phyloP scores from a whole-genome alignment of 805 yeast species.

The Alloascoidea hylecoeti region DNA sequence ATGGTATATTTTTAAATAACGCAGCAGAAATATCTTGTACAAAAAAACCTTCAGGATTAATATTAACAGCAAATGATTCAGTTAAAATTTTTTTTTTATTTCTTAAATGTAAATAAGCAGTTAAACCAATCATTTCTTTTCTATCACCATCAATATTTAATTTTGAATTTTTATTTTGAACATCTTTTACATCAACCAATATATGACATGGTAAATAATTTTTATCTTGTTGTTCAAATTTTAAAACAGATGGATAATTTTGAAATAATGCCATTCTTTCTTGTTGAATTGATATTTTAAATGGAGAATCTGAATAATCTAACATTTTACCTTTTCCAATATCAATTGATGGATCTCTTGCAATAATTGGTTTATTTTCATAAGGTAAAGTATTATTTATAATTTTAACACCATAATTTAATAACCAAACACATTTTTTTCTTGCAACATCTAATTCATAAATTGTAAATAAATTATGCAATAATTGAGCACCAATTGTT shows the following conservation, averaged over 20 bases:
- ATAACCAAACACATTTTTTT: slow-evolving; percentile 15
- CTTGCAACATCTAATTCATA: slow-evolving; percentile 13
- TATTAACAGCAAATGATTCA: slow-evolving; percentile 64
- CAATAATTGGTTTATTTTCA: slow-evolving; percentile 11
- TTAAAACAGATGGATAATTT: slow-evolving; percentile 37
- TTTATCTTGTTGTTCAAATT: background rate
- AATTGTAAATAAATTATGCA: slow-evolving; percentile 13
- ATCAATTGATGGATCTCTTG: slow-evolving; percentile 13
- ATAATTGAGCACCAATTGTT: slow-evolving; percentile 12
- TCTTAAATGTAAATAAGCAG: slow-evolving; percentile 60
- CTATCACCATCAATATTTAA: slow-evolving; percentile 40
- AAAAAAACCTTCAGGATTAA: slow-evolving; percentile 36
- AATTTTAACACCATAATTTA: slow-evolving; percentile 15
- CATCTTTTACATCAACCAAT: slow-evolving; percentile 64
- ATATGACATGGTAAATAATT: slow-evolving; percentile 30
- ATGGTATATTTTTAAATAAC: slow-evolving; percentile 62
- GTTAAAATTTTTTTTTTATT: slow-evolving; percentile 51
- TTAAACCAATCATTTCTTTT: slow-evolving; percentile 47
- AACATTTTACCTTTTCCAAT: slow-evolving; percentile 11
- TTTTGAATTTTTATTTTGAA: slow-evolving; percentile 43
- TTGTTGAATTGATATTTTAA: slow-evolving; percentile 52
- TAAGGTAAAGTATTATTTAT: slow-evolving; percentile 12
- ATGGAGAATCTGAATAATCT: slow-evolving; percentile 24
- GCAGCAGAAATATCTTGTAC: slow-evolving; percentile 68
- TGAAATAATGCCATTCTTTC: slow-evolving; percentile 59